phyloP scores from a whole-genome alignment of 2,329 filamentous ascomycete genomes.

The Sarocladium oryzae region DNA sequence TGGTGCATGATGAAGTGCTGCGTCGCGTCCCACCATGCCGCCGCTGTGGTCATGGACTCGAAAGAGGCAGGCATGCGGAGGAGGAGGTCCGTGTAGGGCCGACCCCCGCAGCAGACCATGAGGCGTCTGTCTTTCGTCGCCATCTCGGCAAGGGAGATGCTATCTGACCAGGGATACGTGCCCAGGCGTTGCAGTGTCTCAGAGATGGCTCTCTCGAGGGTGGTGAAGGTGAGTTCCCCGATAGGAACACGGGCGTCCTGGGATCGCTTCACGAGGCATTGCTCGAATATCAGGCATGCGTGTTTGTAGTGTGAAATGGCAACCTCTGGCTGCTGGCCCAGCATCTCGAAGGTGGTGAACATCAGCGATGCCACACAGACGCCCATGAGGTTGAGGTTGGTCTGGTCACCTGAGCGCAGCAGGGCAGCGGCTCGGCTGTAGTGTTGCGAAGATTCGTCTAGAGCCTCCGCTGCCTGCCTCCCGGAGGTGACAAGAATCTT shows the following conservation, averaged over 20 bases:
- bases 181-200: background rate
- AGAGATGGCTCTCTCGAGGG: background rate
- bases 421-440: background rate
- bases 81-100: background rate
- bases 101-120: background rate
- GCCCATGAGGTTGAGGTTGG: background rate
- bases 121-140: background rate
- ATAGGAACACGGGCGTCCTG: background rate
- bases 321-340: background rate
- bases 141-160: background rate
- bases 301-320: constrained; percentile 3
- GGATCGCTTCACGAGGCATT: background rate
- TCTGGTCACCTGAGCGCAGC: background rate
- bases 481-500: background rate
- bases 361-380: constrained; percentile 1
- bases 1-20: constrained; percentile 5
- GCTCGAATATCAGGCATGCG: background rate
- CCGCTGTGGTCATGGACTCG: background rate
- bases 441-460: background rate
- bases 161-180: background rate
- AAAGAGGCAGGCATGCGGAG: constrained; percentile 1
- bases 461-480: background rate
- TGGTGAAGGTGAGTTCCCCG: background rate
- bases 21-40: constrained; percentile 1
- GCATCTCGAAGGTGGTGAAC: constrained; percentile 2